Evolutionary conservation across 371 early-diverging fungal species (phyloP).

Genomic region (Capillidium heterosporum): DNA sequence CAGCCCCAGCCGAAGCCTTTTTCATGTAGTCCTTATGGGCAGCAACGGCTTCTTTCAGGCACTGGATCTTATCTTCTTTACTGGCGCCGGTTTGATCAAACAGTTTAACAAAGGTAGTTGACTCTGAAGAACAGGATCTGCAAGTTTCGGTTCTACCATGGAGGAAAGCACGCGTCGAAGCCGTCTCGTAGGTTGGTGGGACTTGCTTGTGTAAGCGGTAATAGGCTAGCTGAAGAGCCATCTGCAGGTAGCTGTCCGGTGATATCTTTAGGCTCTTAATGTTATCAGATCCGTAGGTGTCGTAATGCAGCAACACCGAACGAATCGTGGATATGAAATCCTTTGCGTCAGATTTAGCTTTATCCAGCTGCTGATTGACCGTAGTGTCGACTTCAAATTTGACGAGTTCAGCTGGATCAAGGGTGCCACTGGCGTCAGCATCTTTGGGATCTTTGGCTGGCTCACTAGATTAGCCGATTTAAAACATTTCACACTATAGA

Average conservation of each 20-base stretch:
- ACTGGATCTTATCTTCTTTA: slow-evolving; percentile 27
- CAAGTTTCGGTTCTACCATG: slow-evolving; percentile 79
- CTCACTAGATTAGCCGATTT: slow-evolving; percentile 17
- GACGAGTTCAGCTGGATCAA: slow-evolving; percentile 31
- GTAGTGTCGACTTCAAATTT: slow-evolving; percentile 35
- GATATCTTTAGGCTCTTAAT: slow-evolving; percentile 55
- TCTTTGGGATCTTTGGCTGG: slow-evolving; percentile 27
- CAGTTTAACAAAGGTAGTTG: slow-evolving; percentile 35
- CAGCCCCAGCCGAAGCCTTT: slow-evolving; percentile 39
- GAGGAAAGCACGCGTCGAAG: slow-evolving; percentile 51
- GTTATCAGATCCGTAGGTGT: slow-evolving; percentile 55
- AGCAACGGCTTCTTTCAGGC: slow-evolving; percentile 34
- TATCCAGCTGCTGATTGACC: slow-evolving; percentile 23
- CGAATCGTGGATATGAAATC: slow-evolving; percentile 46
- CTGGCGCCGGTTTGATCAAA: slow-evolving; percentile 20
- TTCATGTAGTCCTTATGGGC: slow-evolving; percentile 40
- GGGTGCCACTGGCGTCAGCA: slow-evolving; percentile 11
- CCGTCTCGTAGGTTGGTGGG: slow-evolving; percentile 56
- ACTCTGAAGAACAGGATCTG: slow-evolving; percentile 45
- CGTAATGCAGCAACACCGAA: slow-evolving; percentile 44
- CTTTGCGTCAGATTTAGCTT: slow-evolving; percentile 37
- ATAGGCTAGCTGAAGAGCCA: slow-evolving; percentile 62
- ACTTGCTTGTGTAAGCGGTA: slow-evolving; percentile 33
- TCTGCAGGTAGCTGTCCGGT: slow-evolving; percentile 67
- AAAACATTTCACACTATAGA: neutral